These are phyloP conservation scores for Hanseniaspora taiwanica DNA, from an alignment of 805 yeast species.

Conservation along the genomic window DNA sequence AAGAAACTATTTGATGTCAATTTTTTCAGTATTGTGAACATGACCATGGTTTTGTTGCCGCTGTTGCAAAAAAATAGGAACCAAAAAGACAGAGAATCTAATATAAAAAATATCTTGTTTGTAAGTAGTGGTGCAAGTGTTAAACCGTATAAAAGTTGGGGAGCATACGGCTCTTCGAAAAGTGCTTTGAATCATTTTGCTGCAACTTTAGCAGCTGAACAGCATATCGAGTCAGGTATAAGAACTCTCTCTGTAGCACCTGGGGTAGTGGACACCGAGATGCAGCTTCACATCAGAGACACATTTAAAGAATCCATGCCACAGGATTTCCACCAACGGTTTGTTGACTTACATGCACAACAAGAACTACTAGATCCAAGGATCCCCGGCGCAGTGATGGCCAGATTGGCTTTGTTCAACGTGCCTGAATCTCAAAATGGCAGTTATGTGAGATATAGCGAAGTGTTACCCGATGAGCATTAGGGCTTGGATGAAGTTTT, in stretches of 20 bases:
- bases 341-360: conserved; percentile 46
- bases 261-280: conserved; percentile 83
- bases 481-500: too few relatives aligned
- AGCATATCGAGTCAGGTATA: conserved; percentile 23
- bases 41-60: conserved; percentile 45
- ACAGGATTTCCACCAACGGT: conserved; percentile 42
- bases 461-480: too few relatives aligned
- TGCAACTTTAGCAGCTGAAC: conserved; percentile 54
- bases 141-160: conserved; percentile 43
- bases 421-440: conserved; percentile 51
- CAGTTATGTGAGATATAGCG: conserved; percentile 48
- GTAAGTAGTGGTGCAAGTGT: conserved; percentile 86
- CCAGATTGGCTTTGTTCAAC: conserved; percentile 50
- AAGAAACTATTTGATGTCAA: conserved; percentile 57
- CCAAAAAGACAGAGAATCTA: neutral
- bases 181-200: conserved; percentile 82
- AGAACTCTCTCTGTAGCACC: conserved; percentile 69
- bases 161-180: conserved; percentile 82
- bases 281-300: conserved; percentile 71
- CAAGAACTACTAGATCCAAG: conserved; percentile 51
- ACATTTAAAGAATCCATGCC: conserved; percentile 49
- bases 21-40: conserved; percentile 57
- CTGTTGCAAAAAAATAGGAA: conserved; percentile 26
- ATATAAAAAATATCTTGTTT: conserved; percentile 41
- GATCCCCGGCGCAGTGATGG: conserved; percentile 60